Conservation (phyloP, 2,329 filamentous ascomycete genomes). For the Sporothrix brunneoviolacea region DNA sequence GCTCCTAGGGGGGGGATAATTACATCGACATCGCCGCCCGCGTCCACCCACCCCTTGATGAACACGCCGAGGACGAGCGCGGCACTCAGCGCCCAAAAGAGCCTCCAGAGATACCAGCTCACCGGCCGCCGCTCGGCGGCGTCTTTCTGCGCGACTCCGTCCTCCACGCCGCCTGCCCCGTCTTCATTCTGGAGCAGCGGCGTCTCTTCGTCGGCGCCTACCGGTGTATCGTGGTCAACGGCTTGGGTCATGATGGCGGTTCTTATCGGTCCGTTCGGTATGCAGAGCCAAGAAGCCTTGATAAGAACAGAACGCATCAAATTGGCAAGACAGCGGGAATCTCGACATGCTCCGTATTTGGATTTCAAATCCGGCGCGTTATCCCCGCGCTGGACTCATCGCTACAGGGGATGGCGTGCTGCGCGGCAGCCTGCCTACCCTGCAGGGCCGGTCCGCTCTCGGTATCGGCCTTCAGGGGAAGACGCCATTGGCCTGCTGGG, state of each 20-base stretch:
- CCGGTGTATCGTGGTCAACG: neutral
- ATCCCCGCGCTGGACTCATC: constrained; percentile 3
- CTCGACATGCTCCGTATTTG: too few relatives aligned
- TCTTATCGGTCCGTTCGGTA: too few relatives aligned
- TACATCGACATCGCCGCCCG: constrained; percentile 33
- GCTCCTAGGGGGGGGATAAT: constrained; percentile 6
- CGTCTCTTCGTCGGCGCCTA: constrained; percentile 13
- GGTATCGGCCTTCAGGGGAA: too few relatives aligned
- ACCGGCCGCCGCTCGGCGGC: neutral
- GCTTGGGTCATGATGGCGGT: constrained; percentile 4
- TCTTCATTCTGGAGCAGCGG: constrained; percentile 9
- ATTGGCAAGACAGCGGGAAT: too few relatives aligned
- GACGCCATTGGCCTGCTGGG: too few relatives aligned
- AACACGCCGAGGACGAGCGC: constrained; percentile 31
- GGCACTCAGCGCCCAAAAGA: constrained; percentile 29
- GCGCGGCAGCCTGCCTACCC: too few relatives aligned
- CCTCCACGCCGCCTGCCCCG: neutral
- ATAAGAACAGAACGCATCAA: neutral
- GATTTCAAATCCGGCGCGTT: constrained; percentile 8
- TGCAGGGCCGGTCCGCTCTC: too few relatives aligned
- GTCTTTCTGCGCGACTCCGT: neutral
- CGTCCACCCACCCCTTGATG: constrained; percentile 41
- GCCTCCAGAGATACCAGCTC: constrained; percentile 26
- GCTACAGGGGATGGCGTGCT: constrained; percentile 11
- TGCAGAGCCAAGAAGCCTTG: neutral